Percentiles rank a stretch among this genome's conserved stretches.
These are phyloP conservation scores for Spencermartinsiella europaea DNA, from an alignment of 805 yeast species.

Conservation along the genomic window DNA sequence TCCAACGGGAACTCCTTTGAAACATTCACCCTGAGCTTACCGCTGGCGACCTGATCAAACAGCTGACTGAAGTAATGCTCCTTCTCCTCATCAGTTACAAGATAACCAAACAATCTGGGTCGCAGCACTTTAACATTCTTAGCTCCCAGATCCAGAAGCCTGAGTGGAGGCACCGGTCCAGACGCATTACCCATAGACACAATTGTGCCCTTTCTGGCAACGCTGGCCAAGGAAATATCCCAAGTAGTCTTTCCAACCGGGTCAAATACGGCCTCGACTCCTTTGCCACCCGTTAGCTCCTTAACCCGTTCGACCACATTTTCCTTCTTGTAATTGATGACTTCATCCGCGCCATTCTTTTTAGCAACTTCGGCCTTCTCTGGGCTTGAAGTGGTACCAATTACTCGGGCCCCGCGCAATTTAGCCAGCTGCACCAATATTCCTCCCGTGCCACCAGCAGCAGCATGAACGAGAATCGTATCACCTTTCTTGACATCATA, in stretches of 20 bases:
- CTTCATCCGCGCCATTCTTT: slow-evolving; percentile 68
- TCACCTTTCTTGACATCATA: slow-evolving; percentile 67
- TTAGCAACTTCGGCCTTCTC: slow-evolving; percentile 67
- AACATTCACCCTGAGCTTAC: slow-evolving; percentile 48
- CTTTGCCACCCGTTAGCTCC: slow-evolving; percentile 30
- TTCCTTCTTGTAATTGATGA: slow-evolving; percentile 40
- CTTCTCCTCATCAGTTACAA: slow-evolving; percentile 55
- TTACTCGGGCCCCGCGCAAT: slow-evolving; percentile 67
- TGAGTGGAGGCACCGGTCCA: slow-evolving; percentile 73
- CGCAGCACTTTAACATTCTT: slow-evolving; percentile 62
- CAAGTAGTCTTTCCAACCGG: slow-evolving; percentile 59
- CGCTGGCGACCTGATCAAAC: slow-evolving; percentile 39
- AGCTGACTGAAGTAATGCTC: slow-evolving; percentile 35
- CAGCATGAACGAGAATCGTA: slow-evolving; percentile 75
- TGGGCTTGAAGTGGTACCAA: slow-evolving; percentile 76
- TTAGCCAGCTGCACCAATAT: slow-evolving; percentile 60
- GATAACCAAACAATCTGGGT: slow-evolving; percentile 55
- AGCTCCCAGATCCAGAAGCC: slow-evolving; percentile 42
- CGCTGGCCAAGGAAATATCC: slow-evolving; percentile 52
- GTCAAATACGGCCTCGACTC: slow-evolving; percentile 33
- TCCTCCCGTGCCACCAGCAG: slow-evolving; percentile 93
- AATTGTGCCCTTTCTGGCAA: slow-evolving; percentile 64
- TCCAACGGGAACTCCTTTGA: slow-evolving; percentile 51
- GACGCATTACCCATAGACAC: slow-evolving; percentile 82
- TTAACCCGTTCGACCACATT: slow-evolving; percentile 27